Percentiles rank a stretch among this genome's conserved stretches.
Evolutionary conservation across 192 early-diverging fungal species (phyloP).

Genomic region (Backusella luteola): DNA sequence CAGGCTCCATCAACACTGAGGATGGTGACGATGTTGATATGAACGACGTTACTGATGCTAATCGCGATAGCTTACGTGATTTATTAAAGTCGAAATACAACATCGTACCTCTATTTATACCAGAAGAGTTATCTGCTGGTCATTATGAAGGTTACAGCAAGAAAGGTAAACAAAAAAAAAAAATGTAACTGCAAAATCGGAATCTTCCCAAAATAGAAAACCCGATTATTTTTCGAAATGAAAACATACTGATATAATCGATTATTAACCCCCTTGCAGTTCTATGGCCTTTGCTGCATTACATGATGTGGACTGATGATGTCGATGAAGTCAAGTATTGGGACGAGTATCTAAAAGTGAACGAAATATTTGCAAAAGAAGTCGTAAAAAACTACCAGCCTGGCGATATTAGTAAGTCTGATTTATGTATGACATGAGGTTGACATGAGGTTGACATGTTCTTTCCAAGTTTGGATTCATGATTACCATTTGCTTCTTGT

Average conservation of each 20-base stretch:
- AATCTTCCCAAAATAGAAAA: not conserved
- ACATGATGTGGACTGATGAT: slow-evolving; percentile 82
- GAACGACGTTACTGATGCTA: slow-evolving; percentile 47
- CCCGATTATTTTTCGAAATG: not conserved
- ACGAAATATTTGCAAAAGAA: slow-evolving; percentile 73
- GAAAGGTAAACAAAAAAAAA: slow-evolving; percentile 50
- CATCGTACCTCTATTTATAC: slow-evolving; percentile 78
- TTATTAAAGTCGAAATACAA: slow-evolving; percentile 53
- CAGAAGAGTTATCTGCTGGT: slow-evolving; percentile 62
- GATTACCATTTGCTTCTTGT: slow-evolving; percentile 96
- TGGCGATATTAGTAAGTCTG: slow-evolving; percentile 72
- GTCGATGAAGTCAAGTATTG: slow-evolving; percentile 64
- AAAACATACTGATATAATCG: not conserved
- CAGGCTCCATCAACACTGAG: slow-evolving; percentile 59
- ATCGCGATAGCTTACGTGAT: slow-evolving; percentile 51
- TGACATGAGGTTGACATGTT: slow-evolving; percentile 21
- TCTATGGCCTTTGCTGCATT: slow-evolving; percentile 97
- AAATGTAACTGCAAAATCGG: not conserved
- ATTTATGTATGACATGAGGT: slow-evolving; percentile 6
- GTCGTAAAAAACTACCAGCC: slow-evolving; percentile 68
- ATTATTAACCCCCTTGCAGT: slow-evolving; percentile 43
- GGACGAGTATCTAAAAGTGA: slow-evolving; percentile 80
- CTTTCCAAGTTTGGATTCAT: slow-evolving; percentile 84
- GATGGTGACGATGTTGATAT: slow-evolving; percentile 56
- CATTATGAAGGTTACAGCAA: slow-evolving; percentile 99